Conservation (phyloP, 208 protist species). For the Acanthamoeba healyi region DNA sequence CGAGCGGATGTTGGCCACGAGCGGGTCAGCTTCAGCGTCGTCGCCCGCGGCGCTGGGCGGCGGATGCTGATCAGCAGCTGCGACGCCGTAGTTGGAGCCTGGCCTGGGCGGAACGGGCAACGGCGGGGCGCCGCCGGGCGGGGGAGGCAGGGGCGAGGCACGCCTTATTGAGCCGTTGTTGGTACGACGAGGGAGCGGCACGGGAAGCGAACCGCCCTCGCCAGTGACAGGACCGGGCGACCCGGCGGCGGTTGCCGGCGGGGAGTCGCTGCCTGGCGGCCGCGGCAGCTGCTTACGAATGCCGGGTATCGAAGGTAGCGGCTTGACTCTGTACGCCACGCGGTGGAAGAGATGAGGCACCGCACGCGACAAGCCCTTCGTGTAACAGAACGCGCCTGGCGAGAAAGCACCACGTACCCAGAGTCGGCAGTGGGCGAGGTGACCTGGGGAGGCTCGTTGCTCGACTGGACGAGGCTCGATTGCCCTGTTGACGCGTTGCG, state of each 20-base stretch:
- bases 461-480: no score
- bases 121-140: not conserved
- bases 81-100: not conserved
- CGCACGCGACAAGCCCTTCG: no score
- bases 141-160: not conserved
- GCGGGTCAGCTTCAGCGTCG: not conserved
- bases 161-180: not conserved
- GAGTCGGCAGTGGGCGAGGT: no score
- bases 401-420: no score
- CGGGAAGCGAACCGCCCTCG: no score
- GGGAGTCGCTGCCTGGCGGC: not conserved
- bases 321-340: not conserved
- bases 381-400: no score
- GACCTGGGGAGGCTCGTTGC: no score
- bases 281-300: not conserved
- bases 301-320: not conserved
- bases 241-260: no score
- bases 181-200: not conserved
- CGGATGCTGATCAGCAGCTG: not conserved
- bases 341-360: no score
- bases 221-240: no score
- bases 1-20: constrained; percentile 17
- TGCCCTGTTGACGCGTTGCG: no score
- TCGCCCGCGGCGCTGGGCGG: not conserved
- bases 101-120: not conserved